These are phyloP conservation scores for Fraxinus ornus DNA, from an alignment of 305 asterid species.

Conservation along the genomic window DNA sequence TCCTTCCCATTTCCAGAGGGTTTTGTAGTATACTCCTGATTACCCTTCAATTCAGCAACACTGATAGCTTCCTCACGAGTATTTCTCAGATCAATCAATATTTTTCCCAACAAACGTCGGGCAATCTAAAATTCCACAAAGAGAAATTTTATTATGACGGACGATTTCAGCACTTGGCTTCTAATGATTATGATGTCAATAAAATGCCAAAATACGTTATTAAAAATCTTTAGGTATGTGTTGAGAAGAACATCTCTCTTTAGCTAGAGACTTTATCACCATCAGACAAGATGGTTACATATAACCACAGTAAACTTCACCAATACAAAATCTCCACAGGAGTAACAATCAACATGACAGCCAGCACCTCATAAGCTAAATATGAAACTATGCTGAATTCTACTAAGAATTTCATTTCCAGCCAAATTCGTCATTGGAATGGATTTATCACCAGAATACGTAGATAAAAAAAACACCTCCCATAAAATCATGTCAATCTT, in stretches of 20 bases:
- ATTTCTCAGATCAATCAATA: conserved; percentile 54
- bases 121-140: conserved; percentile 39
- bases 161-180: background rate
- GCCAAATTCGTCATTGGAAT: background rate
- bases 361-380: background rate
- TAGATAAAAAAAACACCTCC: background rate
- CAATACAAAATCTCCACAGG: conserved; percentile 6
- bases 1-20: conserved; percentile 31
- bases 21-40: conserved; percentile 35
- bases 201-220: conserved; percentile 5
- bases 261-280: conserved; percentile 6
- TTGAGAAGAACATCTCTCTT: background rate
- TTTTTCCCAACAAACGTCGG: conserved; percentile 56
- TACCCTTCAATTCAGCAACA: conserved; percentile 50
- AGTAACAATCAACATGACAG: background rate
- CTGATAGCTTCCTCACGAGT: conserved; percentile 59
- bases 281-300: conserved; percentile 4
- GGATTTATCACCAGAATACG: background rate
- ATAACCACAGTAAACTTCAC: background rate
- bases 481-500: conserved; percentile 3
- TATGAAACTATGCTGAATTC: background rate
- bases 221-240: background rate
- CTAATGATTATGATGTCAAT: conserved; percentile 1
- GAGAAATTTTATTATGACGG: background rate
- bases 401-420: background rate